A percentile compares a stretch with the other conserved stretches of the same genome.
Evolutionary conservation across 1,139 yeast species (phyloP).

Genomic region (Hyphopichia wangnamkhiaoensis): DNA sequence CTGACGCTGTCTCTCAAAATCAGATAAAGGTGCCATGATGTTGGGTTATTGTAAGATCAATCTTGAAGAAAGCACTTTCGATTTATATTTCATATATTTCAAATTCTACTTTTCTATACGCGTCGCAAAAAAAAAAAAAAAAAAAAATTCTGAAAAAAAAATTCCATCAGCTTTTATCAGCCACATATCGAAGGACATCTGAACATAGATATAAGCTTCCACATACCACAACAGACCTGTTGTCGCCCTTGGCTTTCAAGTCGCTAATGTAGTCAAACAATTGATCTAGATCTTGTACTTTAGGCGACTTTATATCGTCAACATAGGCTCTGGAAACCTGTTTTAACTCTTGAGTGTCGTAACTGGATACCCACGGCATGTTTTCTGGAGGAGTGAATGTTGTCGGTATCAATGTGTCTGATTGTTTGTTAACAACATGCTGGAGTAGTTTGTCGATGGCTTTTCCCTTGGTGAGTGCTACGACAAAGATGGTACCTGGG

Average conservation of each 20-base stretch:
- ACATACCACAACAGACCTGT: slow-evolving; percentile 57
- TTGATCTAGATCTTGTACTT: not conserved
- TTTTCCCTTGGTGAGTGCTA: slow-evolving; percentile 80
- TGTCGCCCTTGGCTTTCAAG: slow-evolving; percentile 21
- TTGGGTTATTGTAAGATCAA: not conserved
- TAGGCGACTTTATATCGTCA: not conserved
- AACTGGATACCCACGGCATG: slow-evolving; percentile 87
- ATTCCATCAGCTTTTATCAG: not conserved
- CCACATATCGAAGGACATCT: slow-evolving; percentile 46
- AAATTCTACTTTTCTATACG: not conserved
- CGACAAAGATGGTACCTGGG: slow-evolving; percentile 55
- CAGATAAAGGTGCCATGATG: slow-evolving; percentile 42
- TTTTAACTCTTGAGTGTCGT: slow-evolving; percentile 39
- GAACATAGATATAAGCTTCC: slow-evolving; percentile 81
- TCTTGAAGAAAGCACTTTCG: not conserved
- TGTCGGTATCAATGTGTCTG: slow-evolving; percentile 63
- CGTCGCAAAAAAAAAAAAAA: slow-evolving; percentile 1
- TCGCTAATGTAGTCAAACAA: slow-evolving; percentile 18
- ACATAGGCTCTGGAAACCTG: slow-evolving; percentile 19
- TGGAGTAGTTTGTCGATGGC: slow-evolving; percentile 52
- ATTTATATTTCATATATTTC: not conserved
- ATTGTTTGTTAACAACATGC: slow-evolving; percentile 42
- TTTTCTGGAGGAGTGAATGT: slow-evolving; percentile 71
- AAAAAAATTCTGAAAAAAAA: too few relatives aligned
- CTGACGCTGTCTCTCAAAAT: slow-evolving; percentile 69